These are phyloP conservation scores for Leccinum longicurvipes DNA, from an alignment of 768 basidiomycete genomes.

Conservation along the genomic window DNA sequence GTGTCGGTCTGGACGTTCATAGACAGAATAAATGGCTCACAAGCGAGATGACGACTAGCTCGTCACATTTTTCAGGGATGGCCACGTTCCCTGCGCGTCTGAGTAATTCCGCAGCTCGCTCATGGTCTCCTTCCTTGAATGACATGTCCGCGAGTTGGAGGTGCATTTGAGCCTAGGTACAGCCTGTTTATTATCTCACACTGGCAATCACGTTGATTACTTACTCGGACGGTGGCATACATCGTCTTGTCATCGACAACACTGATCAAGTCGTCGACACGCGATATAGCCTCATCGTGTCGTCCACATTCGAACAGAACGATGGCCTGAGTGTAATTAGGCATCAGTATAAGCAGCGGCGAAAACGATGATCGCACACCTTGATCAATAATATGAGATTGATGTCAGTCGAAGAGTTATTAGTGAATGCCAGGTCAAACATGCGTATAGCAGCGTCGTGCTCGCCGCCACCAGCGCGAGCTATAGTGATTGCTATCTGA, in stretches of 20 bases:
- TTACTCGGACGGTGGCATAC: conserved; percentile 1
- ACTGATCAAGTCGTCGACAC: conserved; percentile 1
- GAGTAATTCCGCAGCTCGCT: background rate
- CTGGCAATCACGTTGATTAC: background rate
- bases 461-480: background rate
- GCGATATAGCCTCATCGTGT: conserved; percentile 5
- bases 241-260: background rate
- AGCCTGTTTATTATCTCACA: background rate
- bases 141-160: background rate
- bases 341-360: background rate
- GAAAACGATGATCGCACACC: background rate
- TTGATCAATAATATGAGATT: conserved; percentile 11
- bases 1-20: background rate
- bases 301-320: conserved; percentile 7
- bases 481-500: conserved; percentile 7
- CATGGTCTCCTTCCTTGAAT: background rate
- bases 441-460: background rate
- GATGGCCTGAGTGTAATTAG: background rate
- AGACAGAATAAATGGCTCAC: background rate
- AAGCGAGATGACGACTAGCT: conserved; percentile 4
- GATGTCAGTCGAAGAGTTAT: background rate
- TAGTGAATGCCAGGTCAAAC: conserved; percentile 11
- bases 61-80: background rate
- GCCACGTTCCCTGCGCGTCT: background rate
- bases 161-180: conserved; percentile 5